Base-by-base conservation (phyloP, 2,329 filamentous ascomycete species). In the Cladosporium cucumerinum region DNA sequence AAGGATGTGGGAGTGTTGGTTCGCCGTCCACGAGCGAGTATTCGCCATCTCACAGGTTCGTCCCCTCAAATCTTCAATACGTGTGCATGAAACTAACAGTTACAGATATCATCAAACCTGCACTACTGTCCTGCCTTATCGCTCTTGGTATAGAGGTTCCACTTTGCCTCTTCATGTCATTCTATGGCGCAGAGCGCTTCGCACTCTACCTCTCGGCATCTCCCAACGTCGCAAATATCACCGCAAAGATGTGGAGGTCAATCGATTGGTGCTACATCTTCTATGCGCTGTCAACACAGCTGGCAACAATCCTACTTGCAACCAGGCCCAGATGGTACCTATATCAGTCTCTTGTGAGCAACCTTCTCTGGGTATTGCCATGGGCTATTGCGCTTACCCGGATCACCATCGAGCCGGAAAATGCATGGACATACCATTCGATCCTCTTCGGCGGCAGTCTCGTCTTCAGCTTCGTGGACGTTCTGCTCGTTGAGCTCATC, bases 361-460 rank as follows among this genome's bases (percentile, higher is more conserved):
- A 91, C 69, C 57, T 92, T 0, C 73, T 88, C 0, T 91, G 88
- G 72, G 87, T 91, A 0, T 75, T 92, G 2, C 89, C 88, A 0
- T 92, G 89, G 88, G 88, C 89, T 0, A 85, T 92, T 48, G 86
- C 84, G 0, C 86, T 84, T 66, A 84, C 82, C 59, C 79, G 77
- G 5, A 76, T 76, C n/a, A 63, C 76, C 1, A 75, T 89, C 54
- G 80, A 82, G 7, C 72, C 79, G 3, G 75, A 76, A 0, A 83
- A 86, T 70, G 87, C 89, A 0, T 91, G 88, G 89, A 86, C 81
- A 0, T 91, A 88, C 72, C 85, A 90, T 69, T 81, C 83, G 0
- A 73, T 89, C 28, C 84, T 91, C 0, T 91, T 91, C 77, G 88
- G 88, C 0, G 88, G 88, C 0, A 87, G 85, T 67, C 75, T 91